A percentile compares a stretch with the other conserved stretches of the same genome.
Conservation (phyloP, 169 alveolate species). For the Neospora caninum region DNA sequence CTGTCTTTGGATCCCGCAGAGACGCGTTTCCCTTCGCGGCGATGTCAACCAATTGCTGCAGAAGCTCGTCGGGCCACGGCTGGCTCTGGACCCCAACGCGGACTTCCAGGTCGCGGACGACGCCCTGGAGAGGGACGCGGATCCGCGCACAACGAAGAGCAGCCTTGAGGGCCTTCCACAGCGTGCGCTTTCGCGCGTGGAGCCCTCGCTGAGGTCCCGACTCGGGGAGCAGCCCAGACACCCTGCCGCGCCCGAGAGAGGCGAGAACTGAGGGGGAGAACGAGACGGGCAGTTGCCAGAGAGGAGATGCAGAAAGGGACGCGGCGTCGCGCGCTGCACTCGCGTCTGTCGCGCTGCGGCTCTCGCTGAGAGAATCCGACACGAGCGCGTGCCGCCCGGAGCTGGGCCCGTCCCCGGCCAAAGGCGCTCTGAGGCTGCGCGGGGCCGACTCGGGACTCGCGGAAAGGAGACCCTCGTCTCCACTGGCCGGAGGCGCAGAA, state of each 20-base stretch:
- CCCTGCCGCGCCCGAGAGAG: neutral
- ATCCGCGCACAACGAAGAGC: neutral
- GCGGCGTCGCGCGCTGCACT: no score
- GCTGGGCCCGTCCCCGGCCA: no score
- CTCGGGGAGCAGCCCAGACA: neutral
- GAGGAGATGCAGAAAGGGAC: no score
- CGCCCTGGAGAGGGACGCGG: neutral
- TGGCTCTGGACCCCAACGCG: neutral
- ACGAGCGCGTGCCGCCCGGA: no score
- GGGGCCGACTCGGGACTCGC: no score
- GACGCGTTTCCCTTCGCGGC: neutral
- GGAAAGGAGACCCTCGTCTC: no score
- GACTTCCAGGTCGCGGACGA: neutral
- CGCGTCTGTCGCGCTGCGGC: no score
- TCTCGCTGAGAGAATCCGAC: no score
- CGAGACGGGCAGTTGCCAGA: neutral
- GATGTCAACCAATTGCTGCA: neutral
- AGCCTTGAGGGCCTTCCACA: neutral
- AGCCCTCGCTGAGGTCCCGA: neutral
- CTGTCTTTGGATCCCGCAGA: neutral
- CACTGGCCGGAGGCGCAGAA: no score
- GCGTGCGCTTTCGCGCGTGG: neutral
- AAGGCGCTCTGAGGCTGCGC: no score
- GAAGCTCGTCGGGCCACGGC: constrained; percentile 20
- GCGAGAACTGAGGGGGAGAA: neutral